Evolutionary conservation across 495 filamentous ascomycete species (phyloP).

Genomic region (Penicillium macrosclerotiorum): DNA sequence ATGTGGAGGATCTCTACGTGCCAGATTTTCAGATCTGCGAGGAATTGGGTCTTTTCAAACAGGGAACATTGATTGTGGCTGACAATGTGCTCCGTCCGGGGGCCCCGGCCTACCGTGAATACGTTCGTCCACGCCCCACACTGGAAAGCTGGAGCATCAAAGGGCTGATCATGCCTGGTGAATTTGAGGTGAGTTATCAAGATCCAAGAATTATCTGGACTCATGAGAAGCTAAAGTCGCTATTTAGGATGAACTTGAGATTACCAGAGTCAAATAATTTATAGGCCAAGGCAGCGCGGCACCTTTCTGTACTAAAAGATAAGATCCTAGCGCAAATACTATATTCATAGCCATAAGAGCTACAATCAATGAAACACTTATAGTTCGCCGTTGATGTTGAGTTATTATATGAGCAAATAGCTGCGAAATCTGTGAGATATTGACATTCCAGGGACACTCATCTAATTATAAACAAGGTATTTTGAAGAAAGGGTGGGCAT

Average conservation of each 20-base stretch:
- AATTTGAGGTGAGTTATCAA: constrained; percentile 13
- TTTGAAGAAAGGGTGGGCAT: constrained; percentile 3
- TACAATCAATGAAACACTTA: too few relatives aligned
- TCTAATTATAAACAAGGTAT: constrained; percentile 26
- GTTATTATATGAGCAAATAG: too few relatives aligned
- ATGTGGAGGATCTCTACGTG: constrained; percentile 15
- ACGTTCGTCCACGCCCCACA: constrained; percentile 10
- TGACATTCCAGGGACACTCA: constrained; percentile 17
- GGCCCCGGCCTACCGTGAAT: constrained; percentile 15
- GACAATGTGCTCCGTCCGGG: constrained; percentile 21
- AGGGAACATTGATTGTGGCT: constrained; percentile 15
- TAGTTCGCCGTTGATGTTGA: too few relatives aligned
- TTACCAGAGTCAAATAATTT: too few relatives aligned
- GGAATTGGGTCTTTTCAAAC: not conserved
- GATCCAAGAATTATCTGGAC: too few relatives aligned
- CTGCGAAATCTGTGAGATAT: constrained; percentile 8
- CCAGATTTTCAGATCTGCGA: constrained; percentile 14
- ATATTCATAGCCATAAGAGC: too few relatives aligned
- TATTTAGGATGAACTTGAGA: too few relatives aligned
- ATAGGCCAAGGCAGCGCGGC: too few relatives aligned
- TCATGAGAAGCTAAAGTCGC: too few relatives aligned
- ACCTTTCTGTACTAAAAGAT: too few relatives aligned
- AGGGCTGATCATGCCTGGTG: constrained; percentile 17
- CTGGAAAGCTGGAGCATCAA: constrained; percentile 19
- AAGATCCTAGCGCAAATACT: too few relatives aligned